Conservation (phyloP, 2,329 filamentous ascomycete genomes). For the Cladosporium colombiae region DNA sequence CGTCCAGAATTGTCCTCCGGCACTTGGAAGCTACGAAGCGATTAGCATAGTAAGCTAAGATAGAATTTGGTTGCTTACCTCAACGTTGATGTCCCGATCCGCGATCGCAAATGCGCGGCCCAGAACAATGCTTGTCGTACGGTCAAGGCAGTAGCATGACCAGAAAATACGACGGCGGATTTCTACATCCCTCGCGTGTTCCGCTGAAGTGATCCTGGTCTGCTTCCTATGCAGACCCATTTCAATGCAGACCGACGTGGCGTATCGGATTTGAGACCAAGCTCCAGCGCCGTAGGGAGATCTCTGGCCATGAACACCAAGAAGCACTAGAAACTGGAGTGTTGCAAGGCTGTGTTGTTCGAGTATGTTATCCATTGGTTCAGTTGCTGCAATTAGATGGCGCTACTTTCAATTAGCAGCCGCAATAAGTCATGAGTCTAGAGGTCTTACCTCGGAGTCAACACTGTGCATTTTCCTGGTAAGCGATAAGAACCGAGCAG, state of each 20-base stretch:
- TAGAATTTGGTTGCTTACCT: background rate
- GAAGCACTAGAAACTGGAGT: slow-evolving; percentile 37
- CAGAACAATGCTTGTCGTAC: slow-evolving; percentile 38
- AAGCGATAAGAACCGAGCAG: slow-evolving; percentile 32
- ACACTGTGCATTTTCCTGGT: slow-evolving; percentile 13
- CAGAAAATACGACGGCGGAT: slow-evolving; percentile 37
- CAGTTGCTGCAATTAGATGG: slow-evolving; percentile 35
- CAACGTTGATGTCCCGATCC: slow-evolving; percentile 30
- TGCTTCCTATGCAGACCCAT: slow-evolving; percentile 35
- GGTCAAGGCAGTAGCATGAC: slow-evolving; percentile 41
- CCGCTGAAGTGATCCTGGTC: background rate
- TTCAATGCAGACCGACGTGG: slow-evolving; percentile 37
- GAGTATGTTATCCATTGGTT: slow-evolving; percentile 37
- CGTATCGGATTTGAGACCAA: slow-evolving; percentile 39
- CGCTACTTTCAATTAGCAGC: slow-evolving; percentile 31
- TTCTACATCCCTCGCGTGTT: slow-evolving; percentile 11
- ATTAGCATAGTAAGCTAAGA: background rate
- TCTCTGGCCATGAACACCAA: slow-evolving; percentile 40
- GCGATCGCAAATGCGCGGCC: slow-evolving; percentile 41
- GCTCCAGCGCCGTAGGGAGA: slow-evolving; percentile 40
- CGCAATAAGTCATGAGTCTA: background rate
- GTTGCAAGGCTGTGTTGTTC: slow-evolving; percentile 35
- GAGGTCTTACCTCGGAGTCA: slow-evolving; percentile 5
- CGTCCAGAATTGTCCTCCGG: slow-evolving; percentile 16
- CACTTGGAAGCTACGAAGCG: background rate